These are phyloP conservation scores for Moricandia arvensis DNA, from an alignment of 345 rosid genomes.

Conservation along the genomic window DNA sequence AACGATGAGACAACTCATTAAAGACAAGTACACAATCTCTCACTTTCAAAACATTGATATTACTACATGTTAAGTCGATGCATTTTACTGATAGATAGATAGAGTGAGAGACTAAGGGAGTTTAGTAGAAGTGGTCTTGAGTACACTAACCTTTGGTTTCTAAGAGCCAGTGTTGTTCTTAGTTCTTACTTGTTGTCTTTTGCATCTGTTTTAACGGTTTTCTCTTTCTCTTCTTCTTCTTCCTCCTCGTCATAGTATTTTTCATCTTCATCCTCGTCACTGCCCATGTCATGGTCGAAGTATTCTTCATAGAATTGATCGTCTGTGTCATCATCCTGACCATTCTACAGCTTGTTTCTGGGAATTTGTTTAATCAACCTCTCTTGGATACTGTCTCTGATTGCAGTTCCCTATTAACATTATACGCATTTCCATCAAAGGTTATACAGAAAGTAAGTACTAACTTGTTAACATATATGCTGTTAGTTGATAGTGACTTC, in stretches of 20 bases:
- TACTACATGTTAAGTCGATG: conserved; percentile 4
- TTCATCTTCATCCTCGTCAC: conserved; percentile 45
- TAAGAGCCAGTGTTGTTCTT: not conserved
- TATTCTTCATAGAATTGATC: conserved; percentile 47
- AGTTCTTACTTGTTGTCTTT: conserved; percentile 18
- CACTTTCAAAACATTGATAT: conserved; percentile 14
- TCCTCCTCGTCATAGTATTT: conserved; percentile 46
- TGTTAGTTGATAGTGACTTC: not conserved
- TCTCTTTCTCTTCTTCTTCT: conserved; percentile 15
- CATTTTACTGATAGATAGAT: conserved; percentile 8
- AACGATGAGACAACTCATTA: conserved; percentile 30
- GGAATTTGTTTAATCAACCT: conserved; percentile 52
- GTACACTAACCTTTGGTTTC: conserved; percentile 23
- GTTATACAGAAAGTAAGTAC: not conserved
- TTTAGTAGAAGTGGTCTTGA: conserved; percentile 21
- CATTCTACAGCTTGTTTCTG: conserved; percentile 37
- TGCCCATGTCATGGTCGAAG: conserved; percentile 37
- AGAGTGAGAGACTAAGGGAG: conserved; percentile 7
- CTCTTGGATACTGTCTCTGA: conserved; percentile 80
- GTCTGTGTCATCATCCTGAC: conserved; percentile 48
- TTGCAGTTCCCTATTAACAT: conserved; percentile 69
- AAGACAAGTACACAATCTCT: conserved; percentile 25
- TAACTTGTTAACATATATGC: not conserved
- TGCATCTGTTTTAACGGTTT: conserved; percentile 14
- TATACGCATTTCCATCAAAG: not conserved